phyloP scores from a whole-genome alignment of 306 rosid genomes.

The Pachyrhizus erosus region DNA sequence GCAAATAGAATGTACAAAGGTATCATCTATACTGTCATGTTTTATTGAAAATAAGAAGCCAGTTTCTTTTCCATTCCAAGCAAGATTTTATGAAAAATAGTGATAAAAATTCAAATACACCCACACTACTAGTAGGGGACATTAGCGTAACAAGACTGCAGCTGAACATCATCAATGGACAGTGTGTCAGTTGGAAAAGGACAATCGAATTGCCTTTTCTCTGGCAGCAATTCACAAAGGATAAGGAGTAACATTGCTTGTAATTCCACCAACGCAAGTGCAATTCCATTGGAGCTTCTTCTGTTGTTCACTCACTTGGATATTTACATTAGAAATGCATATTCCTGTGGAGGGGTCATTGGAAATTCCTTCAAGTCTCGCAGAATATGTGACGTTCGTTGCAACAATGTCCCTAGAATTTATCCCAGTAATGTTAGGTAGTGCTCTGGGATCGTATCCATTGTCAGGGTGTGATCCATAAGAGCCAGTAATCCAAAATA shows the following conservation, averaged over 20 bases:
- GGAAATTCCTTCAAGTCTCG: conserved; percentile 56
- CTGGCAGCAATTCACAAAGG: conserved; percentile 59
- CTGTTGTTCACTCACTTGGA: conserved; percentile 32
- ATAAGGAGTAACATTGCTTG: conserved; percentile 65
- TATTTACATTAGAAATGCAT: conserved; percentile 61
- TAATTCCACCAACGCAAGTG: conserved; percentile 57
- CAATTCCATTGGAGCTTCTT: conserved; percentile 78
- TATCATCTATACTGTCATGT: background rate
- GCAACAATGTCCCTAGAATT: conserved; percentile 63
- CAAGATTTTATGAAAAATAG: background rate
- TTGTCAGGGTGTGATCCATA: conserved; percentile 64
- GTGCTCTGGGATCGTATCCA: conserved; percentile 58
- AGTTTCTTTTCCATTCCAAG: background rate
- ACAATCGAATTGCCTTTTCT: conserved; percentile 47
- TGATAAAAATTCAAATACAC: background rate
- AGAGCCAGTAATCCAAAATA: conserved; percentile 66
- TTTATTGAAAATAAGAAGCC: background rate
- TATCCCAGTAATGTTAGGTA: conserved; percentile 59
- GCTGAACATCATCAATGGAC: conserved; percentile 60
- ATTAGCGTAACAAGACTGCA: conserved; percentile 52
- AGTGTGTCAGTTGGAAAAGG: conserved; percentile 58
- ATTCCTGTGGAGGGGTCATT: conserved; percentile 62
- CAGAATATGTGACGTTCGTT: conserved; percentile 56
- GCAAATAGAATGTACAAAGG: too few relatives aligned
- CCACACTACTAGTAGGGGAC: background rate